Evolutionary conservation across 2,329 filamentous ascomycete genomes (phyloP).

Genomic region (Westerdykella ornata): DNA sequence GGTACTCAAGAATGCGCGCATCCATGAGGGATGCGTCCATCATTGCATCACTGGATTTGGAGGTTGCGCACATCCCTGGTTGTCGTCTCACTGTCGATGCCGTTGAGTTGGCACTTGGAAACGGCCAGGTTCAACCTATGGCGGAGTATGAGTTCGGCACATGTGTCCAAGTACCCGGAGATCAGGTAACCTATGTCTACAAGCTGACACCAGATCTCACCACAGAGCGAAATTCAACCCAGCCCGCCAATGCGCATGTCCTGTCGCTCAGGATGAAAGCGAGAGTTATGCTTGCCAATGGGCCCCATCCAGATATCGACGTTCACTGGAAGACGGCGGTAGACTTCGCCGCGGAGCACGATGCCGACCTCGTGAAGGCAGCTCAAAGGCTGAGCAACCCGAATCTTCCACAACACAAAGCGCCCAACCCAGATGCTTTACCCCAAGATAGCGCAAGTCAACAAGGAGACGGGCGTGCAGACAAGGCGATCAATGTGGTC

Average conservation of each 20-base stretch:
- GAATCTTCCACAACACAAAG: constrained; percentile 14
- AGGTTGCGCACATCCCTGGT: constrained; percentile 64
- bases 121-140: constrained; percentile 53
- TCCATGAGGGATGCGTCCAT: constrained; percentile 48
- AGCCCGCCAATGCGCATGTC: constrained; percentile 33
- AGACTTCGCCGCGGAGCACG: constrained; percentile 53
- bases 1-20: constrained; percentile 61
- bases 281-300: constrained; percentile 50
- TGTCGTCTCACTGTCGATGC: constrained; percentile 58
- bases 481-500: constrained; percentile 55
- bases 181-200: constrained; percentile 71
- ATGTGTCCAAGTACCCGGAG: constrained; percentile 60
- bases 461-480: constrained; percentile 6
- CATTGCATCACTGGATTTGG: constrained; percentile 65
- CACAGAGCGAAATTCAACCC: constrained; percentile 44
- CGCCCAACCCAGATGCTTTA: constrained; percentile 24
- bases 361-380: constrained; percentile 37
- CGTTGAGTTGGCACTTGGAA: constrained; percentile 52
- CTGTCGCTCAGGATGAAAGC: constrained; percentile 57
- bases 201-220: constrained; percentile 45
- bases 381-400: constrained; percentile 27
- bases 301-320: constrained; percentile 55
- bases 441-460: constrained; percentile 17
- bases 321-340: constrained; percentile 64
- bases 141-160: constrained; percentile 39